Conservation (phyloP, 768 basidiomycete species). For the Paxillus ammoniavirescens region DNA sequence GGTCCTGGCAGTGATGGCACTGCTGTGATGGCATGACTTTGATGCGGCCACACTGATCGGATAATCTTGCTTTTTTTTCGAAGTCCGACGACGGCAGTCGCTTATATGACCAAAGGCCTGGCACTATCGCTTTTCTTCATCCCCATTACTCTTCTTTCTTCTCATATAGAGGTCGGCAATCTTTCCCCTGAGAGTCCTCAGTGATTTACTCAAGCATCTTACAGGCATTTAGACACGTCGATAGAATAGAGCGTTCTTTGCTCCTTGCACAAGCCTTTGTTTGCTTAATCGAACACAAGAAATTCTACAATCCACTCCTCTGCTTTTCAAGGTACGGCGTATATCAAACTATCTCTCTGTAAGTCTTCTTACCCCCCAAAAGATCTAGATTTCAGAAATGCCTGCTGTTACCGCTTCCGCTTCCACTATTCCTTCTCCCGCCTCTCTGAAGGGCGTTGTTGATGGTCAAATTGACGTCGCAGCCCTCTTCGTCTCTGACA, state of each 20-base stretch:
- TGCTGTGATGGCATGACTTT: no score
- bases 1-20: no score
- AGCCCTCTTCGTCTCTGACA: conserved; percentile 82
- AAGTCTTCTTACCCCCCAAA: background rate
- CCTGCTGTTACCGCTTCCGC: conserved; percentile 73
- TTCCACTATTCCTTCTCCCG: conserved; percentile 56
- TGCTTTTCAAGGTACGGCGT: conserved; percentile 42
- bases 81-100: conserved; percentile 26
- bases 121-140: conserved; percentile 19
- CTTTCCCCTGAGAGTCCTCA: background rate
- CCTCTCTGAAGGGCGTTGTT: conserved; percentile 69
- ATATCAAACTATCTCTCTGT: background rate
- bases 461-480: conserved; percentile 69
- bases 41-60: no score
- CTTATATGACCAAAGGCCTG: conserved; percentile 15
- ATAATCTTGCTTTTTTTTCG: conserved; percentile 19
- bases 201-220: conserved; percentile 3
- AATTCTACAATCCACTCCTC: conserved; percentile 35
- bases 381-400: conserved; percentile 61
- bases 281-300: conserved; percentile 39
- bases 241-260: conserved; percentile 68
- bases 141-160: conserved; percentile 27
- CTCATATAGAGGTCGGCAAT: conserved; percentile 34
- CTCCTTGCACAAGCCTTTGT: conserved; percentile 52
- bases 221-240: conserved; percentile 39